Evolutionary conservation across 2,329 filamentous ascomycete species (phyloP).

Genomic region (Juglanconis sp.): DNA sequence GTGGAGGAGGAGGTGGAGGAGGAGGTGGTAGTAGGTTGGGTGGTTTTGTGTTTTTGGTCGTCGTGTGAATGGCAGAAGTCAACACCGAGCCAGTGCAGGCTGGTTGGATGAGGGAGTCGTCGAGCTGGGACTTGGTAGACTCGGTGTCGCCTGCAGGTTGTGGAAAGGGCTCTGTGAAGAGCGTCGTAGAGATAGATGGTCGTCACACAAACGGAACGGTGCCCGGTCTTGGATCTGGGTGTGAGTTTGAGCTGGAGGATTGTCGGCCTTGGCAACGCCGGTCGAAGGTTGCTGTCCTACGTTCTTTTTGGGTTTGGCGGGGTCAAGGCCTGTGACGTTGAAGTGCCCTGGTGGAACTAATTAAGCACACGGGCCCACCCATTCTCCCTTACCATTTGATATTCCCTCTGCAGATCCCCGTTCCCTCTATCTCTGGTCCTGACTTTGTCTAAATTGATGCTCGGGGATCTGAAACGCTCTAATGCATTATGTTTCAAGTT

Average conservation of each 20-base stretch:
- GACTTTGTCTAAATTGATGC: too few relatives aligned
- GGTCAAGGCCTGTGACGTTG: constrained; percentile 4
- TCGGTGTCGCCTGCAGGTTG: neutral
- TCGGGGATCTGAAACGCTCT: too few relatives aligned
- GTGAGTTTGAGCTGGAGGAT: neutral
- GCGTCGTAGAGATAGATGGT: neutral
- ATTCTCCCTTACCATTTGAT: neutral
- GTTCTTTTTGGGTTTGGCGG: neutral
- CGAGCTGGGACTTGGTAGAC: neutral
- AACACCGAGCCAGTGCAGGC: constrained; percentile 6
- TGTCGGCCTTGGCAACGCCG: neutral
- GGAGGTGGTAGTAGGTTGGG: neutral
- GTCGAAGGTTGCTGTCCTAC: neutral
- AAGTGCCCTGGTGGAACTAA: neutral
- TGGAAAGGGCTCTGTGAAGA: neutral
- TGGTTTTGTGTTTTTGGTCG: neutral
- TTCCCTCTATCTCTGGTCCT: too few relatives aligned
- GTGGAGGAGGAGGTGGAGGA: neutral
- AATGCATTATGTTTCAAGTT: neutral
- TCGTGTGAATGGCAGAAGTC: constrained; percentile 1
- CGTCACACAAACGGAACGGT: neutral
- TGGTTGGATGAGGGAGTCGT: neutral
- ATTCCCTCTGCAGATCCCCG: too few relatives aligned
- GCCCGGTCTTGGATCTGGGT: neutral
- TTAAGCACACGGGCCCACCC: neutral